Evolutionary conservation across 768 basidiomycete genomes (phyloP).

Genomic region (Mycena latifolia): DNA sequence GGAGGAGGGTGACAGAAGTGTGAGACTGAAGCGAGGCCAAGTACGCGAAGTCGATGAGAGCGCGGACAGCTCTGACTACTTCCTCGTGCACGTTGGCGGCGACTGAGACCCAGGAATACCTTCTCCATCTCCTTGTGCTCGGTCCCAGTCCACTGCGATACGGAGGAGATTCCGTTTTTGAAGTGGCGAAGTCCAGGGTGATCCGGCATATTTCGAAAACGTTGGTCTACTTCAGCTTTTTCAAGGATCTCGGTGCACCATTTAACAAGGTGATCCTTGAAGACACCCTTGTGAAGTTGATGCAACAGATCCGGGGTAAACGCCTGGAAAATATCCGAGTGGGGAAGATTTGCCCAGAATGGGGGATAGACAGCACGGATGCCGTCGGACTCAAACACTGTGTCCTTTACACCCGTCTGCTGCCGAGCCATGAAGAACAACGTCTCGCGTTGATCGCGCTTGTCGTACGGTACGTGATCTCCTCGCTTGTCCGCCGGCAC

Average conservation of each 20-base stretch:
- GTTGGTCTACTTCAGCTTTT: not conserved
- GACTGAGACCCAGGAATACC: conserved; percentile 43
- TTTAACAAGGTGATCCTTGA: conserved; percentile 37
- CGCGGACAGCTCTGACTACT: conserved; percentile 30
- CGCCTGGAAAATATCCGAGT: not conserved
- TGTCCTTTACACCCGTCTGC: not conserved
- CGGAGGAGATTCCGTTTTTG: conserved; percentile 42
- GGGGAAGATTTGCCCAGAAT: not conserved
- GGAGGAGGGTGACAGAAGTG: conserved; percentile 36
- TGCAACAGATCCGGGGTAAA: not conserved
- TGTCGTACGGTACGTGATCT: not conserved
- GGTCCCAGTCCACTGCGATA: not conserved
- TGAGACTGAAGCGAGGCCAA: conserved; percentile 39
- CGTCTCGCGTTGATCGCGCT: not conserved
- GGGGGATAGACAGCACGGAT: no score
- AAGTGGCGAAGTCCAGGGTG: not conserved
- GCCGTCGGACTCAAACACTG: not conserved
- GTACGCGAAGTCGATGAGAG: conserved; percentile 45
- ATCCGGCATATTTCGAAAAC: not conserved
- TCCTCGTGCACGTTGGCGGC: conserved; percentile 28
- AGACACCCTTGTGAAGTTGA: not conserved
- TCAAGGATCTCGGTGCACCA: not conserved
- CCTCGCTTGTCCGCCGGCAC: conserved; percentile 34
- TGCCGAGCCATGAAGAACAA: not conserved
- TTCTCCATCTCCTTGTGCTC: conserved; percentile 41